Conservation (phyloP, 805 yeast genomes). For the Candida railenensis region DNA sequence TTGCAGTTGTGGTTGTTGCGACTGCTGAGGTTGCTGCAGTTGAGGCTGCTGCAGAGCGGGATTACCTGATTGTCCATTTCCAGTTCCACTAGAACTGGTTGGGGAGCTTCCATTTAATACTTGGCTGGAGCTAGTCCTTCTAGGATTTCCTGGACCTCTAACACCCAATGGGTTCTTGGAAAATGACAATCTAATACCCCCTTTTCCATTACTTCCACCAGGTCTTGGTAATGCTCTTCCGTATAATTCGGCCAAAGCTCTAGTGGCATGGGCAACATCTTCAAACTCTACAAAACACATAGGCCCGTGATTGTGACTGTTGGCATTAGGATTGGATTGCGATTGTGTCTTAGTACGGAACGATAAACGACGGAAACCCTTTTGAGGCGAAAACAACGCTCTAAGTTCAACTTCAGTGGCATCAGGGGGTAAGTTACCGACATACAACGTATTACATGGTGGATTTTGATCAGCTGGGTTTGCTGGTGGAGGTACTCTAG, state of each 20-base stretch:
- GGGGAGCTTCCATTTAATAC: constrained; percentile 8
- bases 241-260: constrained; percentile 89
- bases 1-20: constrained; percentile 5
- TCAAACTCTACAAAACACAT: constrained; percentile 99
- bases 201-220: constrained; percentile 68
- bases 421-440: constrained; percentile 96
- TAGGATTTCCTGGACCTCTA: constrained; percentile 61
- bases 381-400: constrained; percentile 80
- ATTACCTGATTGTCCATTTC: not conserved
- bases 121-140: constrained; percentile 37
- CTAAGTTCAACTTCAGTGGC: constrained; percentile 92
- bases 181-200: constrained; percentile 91
- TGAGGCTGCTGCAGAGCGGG: not conserved
- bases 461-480: constrained; percentile 99
- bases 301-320: constrained; percentile 74
- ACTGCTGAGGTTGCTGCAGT: constrained; percentile 2
- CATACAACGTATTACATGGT: constrained; percentile 95
- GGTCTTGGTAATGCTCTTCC: constrained; percentile 89
- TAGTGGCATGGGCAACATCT: constrained; percentile 89
- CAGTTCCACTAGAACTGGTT: constrained; percentile 3
- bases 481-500: constrained; percentile 87
- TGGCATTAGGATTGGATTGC: constrained; percentile 20
- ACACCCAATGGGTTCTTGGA: constrained; percentile 97
- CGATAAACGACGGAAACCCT: constrained; percentile 89
- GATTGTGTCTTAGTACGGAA: constrained; percentile 64